A percentile compares a stretch with the other conserved stretches of the same genome.
Evolutionary conservation across 768 basidiomycete genomes (phyloP).

Genomic region (Rhodotorula babjevae): DNA sequence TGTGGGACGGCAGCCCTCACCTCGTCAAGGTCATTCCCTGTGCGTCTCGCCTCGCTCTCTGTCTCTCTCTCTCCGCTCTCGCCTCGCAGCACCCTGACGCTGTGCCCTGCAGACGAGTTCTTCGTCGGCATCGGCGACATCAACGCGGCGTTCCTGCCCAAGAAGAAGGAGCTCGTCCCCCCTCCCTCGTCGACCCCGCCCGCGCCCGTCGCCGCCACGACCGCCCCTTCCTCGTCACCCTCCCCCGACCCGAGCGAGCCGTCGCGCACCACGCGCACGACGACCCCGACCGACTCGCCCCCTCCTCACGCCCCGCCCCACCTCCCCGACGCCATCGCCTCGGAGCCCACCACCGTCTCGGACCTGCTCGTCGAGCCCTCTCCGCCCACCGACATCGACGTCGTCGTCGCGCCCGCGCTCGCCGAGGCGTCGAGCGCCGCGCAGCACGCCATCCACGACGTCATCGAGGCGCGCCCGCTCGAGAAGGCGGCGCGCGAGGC

Average conservation of each 20-base stretch:
- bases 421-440: conserved; percentile 23
- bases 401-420: conserved; percentile 23
- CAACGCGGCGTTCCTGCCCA: conserved; percentile 88
- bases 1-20: conserved; percentile 97
- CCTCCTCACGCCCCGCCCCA: not conserved
- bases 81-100: not conserved
- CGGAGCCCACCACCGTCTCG: conserved; percentile 9
- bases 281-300: conserved; percentile 23
- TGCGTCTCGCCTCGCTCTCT: conserved; percentile 50
- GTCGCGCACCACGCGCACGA: not conserved
- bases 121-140: conserved; percentile 98
- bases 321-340: not conserved
- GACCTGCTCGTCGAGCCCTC: conserved; percentile 29
- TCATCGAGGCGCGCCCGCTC: conserved; percentile 54
- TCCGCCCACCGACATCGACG: conserved; percentile 1
- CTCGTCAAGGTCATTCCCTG: conserved; percentile 95
- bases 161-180: conserved; percentile 50
- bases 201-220: conserved; percentile 47
- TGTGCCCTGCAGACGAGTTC: conserved; percentile 71
- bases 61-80: not conserved
- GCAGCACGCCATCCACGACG: conserved; percentile 26
- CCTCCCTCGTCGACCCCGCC: not conserved
- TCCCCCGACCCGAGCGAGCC: not conserved
- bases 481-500: conserved; percentile 73
- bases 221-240: not conserved